phyloP scores from a whole-genome alignment of 169 alveolate species.

The Babesia ovis region DNA sequence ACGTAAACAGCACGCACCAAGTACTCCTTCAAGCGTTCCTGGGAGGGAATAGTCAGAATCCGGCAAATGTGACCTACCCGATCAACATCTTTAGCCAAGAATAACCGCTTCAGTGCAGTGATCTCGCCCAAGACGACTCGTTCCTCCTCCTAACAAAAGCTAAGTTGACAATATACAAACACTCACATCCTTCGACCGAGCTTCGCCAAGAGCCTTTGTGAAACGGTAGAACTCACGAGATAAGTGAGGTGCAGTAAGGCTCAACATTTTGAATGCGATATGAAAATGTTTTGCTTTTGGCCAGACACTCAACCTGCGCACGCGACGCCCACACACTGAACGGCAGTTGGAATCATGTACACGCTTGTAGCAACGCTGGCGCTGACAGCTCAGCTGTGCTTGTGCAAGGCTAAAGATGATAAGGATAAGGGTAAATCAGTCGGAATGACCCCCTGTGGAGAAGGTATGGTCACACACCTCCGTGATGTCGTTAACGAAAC shows the following conservation, averaged over 20 bases:
- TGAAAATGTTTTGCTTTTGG: not conserved
- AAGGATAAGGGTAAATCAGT: not conserved
- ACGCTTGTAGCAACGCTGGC: not conserved
- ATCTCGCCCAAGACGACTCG: conserved; percentile 44
- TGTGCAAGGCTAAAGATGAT: conserved; percentile 15
- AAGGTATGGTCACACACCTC: conserved; percentile 34
- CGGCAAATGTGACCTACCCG: conserved; percentile 21
- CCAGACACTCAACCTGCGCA: not conserved
- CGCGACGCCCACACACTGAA: conserved; percentile 31
- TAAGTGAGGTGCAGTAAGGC: conserved; percentile 67
- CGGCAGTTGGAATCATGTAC: conserved; percentile 14
- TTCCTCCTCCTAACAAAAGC: conserved; percentile 53
- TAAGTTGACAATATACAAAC: not conserved
- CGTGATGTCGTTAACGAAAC: conserved; percentile 13
- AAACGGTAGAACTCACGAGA: conserved; percentile 87
- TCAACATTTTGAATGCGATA: conserved; percentile 66
- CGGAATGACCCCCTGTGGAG: conserved; percentile 19
- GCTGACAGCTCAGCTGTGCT: conserved; percentile 3
- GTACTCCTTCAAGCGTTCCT: conserved; percentile 82
- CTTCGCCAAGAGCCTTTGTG: conserved; percentile 90
- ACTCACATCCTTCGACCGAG: conserved; percentile 90
- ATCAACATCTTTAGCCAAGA: conserved; percentile 40
- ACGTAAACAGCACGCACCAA: conserved; percentile 90
- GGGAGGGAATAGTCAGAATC: not conserved
- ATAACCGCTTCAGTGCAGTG: conserved; percentile 20